These are phyloP conservation scores for Chlorella sorokiniana DNA, from an alignment of 139 green algal species.

Conservation along the genomic window DNA sequence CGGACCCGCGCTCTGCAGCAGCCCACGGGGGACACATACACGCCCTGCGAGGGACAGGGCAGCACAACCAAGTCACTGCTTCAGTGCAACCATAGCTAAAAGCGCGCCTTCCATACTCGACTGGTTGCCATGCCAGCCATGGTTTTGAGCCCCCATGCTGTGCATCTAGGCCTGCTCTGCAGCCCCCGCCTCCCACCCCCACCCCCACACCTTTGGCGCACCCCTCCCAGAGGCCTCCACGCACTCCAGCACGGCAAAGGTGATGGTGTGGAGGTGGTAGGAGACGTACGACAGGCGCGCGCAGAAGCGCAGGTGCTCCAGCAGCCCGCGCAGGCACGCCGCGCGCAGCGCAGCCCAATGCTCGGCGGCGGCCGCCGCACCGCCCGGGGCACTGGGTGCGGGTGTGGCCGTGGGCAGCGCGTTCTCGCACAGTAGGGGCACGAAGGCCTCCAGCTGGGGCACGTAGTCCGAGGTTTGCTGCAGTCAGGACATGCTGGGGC, in stretches of 20 bases:
- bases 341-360: background rate
- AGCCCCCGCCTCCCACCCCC: too few relatives aligned
- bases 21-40: background rate
- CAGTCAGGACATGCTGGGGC: background rate
- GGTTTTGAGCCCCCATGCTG: too few relatives aligned
- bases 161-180: background rate
- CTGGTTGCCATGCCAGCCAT: too few relatives aligned
- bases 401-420: background rate
- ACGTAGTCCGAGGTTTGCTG: constrained; percentile 53
- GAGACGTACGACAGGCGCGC: constrained; percentile 41
- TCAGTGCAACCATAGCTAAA: too few relatives aligned
- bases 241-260: constrained; percentile 28
- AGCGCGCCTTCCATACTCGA: too few relatives aligned
- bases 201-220: background rate
- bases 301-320: constrained; percentile 52
- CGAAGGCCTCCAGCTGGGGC: constrained; percentile 45
- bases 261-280: constrained; percentile 45
- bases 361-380: background rate
- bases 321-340: constrained; percentile 29
- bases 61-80: background rate
- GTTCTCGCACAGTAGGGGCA: constrained; percentile 46
- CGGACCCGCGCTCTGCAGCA: background rate
- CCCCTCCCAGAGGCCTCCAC: constrained; percentile 8
- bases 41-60: constrained; percentile 4
- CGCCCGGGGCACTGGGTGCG: background rate